These are phyloP conservation scores for Penicillium maclennaniae DNA, from an alignment of 495 filamentous ascomycete genomes.

Conservation along the genomic window DNA sequence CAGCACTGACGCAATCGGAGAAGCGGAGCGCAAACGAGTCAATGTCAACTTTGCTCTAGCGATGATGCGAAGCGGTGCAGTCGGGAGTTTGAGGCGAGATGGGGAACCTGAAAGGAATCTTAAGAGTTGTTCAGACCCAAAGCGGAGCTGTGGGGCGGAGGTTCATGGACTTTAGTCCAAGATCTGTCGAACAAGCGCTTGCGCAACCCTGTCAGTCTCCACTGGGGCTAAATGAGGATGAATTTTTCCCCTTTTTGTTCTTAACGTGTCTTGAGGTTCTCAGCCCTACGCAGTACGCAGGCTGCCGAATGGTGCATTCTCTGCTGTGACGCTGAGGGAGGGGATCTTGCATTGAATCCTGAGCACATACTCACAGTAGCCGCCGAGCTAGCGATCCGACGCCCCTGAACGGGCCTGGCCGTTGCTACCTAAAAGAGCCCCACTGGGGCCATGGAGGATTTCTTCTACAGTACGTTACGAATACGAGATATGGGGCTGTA, in stretches of 20 bases:
- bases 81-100: neutral
- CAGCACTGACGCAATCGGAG: slow-evolving; percentile 28
- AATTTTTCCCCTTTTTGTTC: neutral
- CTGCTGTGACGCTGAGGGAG: slow-evolving; percentile 9
- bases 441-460: slow-evolving; percentile 9
- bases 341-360: neutral
- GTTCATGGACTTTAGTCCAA: slow-evolving; percentile 13
- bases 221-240: neutral
- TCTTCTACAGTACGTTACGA: neutral
- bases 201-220: neutral
- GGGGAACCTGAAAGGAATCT: neutral
- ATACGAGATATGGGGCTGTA: slow-evolving; percentile 3
- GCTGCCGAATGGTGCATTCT: neutral
- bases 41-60: slow-evolving; percentile 1
- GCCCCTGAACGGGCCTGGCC: too few species aligned
- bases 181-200: neutral
- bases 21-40: neutral
- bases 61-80: neutral
- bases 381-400: too few species aligned
- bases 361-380: neutral
- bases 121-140: slow-evolving; percentile 9
- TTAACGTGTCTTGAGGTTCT: neutral
- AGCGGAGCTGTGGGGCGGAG: slow-evolving; percentile 31
- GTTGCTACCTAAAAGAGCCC: neutral
- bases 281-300: neutral